Base-by-base conservation (phyloP, 192 early-diverging fungal genomes). In the Coemansia sp. region DNA sequence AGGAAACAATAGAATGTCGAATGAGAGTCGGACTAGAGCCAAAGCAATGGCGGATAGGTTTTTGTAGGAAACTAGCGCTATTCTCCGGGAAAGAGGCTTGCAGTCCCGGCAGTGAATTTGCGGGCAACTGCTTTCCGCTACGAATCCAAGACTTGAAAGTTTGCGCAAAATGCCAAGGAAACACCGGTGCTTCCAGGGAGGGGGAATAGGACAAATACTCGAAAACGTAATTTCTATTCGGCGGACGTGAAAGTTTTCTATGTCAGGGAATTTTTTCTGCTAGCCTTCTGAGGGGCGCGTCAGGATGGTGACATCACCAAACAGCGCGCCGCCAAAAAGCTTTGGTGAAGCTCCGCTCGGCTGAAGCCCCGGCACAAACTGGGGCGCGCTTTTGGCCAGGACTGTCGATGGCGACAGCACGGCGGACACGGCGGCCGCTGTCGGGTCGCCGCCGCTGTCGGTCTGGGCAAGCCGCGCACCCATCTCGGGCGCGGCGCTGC, bases 361-460 rank as follows among this genome's bases (percentile, higher is more conserved):
- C 43, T 45, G 21, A 4, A 45, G 42, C 17, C 42, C 25, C 28
- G 53, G 45, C 31, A 42, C 53, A 29, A 55, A 31, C 29, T 25
- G 40, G 10, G 27, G 11, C 8, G 38, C 17, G 23, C 25, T 40
- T 29, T 23, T 25, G 39, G 25, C 19, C 25, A 42, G 19, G 39
- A 10, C 10, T 17, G 38, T 15, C 19, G 31, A 17, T 17, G 30
- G 21, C 36, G 36, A 15, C 21, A 53, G 23, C 36, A 39, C 36
- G 17, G 21, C 8, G 3, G 51, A 8, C 6, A 9, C 40, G 9
- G 45, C 28, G 6, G 4, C n/a, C 6, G 12, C 49, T 5, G 20
- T 34, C 7, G 35, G 20, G 10, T 20, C 14, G 34, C 49, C 0
- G 15, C 19, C 15, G 8, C 8, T 20, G 41, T 43, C 20, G 17